Evolutionary conservation across 805 yeast species (phyloP).

Genomic region (Spathaspora boniae): DNA sequence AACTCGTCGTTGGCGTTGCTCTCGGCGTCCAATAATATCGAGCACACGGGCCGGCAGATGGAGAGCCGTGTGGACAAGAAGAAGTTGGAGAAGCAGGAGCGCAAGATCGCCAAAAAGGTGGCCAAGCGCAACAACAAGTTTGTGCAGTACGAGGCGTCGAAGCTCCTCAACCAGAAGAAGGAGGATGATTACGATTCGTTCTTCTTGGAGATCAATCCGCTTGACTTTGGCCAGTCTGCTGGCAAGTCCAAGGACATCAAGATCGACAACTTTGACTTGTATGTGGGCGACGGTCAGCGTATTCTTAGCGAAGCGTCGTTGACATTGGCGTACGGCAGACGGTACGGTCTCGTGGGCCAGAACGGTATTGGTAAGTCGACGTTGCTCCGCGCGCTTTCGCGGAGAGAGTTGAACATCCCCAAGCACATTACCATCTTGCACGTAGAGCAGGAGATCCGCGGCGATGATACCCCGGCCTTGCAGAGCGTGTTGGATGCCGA

Average conservation of each 20-base stretch:
- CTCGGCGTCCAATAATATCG: constrained; percentile 80
- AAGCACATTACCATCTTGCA: constrained; percentile 93
- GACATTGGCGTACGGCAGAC: constrained; percentile 84
- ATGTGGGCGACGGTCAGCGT: constrained; percentile 94
- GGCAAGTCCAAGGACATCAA: constrained; percentile 98
- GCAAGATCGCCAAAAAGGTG: constrained; percentile 94
- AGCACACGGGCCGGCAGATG: constrained; percentile 85
- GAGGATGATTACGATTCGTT: constrained; percentile 87
- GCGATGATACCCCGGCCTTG: constrained; percentile 87
- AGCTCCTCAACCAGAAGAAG: constrained; percentile 62
- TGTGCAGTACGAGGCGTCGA: constrained; percentile 92
- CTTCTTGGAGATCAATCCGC: constrained; percentile 91
- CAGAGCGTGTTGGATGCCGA: constrained; percentile 99
- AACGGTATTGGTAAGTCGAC: constrained; percentile 99
- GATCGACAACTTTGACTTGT: constrained; percentile 86
- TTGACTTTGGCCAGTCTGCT: constrained; percentile 76
- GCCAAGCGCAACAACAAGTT: constrained; percentile 84
- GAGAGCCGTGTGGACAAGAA: constrained; percentile 94
- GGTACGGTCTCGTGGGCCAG: constrained; percentile 97
- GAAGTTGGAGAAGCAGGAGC: constrained; percentile 95
- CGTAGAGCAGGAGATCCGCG: constrained; percentile 95
- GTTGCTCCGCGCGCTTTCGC: constrained; percentile 79
- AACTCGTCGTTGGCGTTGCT: constrained; percentile 73
- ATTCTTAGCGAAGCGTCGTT: constrained; percentile 85
- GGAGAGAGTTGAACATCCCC: constrained; percentile 92